Evolutionary conservation across 2,329 filamentous ascomycete genomes (phyloP), one percentile per base, ranked within the genome.

Genomic region (Trichoderma citrinoviride): DNA sequence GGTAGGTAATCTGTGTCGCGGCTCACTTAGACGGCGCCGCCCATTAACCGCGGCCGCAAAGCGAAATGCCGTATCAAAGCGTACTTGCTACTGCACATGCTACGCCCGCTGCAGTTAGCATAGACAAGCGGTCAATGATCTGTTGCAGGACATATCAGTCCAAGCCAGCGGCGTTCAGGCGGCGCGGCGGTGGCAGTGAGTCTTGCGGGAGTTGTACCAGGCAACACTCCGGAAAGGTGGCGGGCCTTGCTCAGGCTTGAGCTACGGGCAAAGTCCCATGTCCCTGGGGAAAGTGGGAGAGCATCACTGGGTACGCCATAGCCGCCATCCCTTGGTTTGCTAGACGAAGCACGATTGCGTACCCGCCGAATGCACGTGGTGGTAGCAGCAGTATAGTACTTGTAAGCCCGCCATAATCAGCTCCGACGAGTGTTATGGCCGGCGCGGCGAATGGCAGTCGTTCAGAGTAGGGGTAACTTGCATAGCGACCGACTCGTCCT

Each of bases 101-200:
- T 61, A 53, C 25, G 40, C 58, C n/a, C 6, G 49, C 47, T 61
- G 21, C 12, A 43, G 46, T 23, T 61, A 61, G 46, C n/a, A 27
- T 7, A 27, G 6, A n/a, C 33, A 4, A 27, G 33, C 29, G 25
- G 46, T 40, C 19, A 40, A 43, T 43, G 37, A n/a, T 52, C 37
- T 4, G 21, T 23, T 52, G 27, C 23, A 61, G 57, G 21, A 17
- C 25, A 61, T 41, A 21, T 43, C 29, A 29, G 5, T 52, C 37
- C 23, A 3, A 17, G 37, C n/a, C 33, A 33, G 33, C 40, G 37
- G 46, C 21, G 14, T 29, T 43, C 29, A 19, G 47, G 43, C 21
- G n/a, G 47, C 21, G 57, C n/a, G 12, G 37, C 15, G 44, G 40
- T 50, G 29, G 25, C 44, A 61, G 14, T 43, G 37, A 29, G 29